Conservation (phyloP, 306 rosid species). For the Vachellia collinsii region DNA sequence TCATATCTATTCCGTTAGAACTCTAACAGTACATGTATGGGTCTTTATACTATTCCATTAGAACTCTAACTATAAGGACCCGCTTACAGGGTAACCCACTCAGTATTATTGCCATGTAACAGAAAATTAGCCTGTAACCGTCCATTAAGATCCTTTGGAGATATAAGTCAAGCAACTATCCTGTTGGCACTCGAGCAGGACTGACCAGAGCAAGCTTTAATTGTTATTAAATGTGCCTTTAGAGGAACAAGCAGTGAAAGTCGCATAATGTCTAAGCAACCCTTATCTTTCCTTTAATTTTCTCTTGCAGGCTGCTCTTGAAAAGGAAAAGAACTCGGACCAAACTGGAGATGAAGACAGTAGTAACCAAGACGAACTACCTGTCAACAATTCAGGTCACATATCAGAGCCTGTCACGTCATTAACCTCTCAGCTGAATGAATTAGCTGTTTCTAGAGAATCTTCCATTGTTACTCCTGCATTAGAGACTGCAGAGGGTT, state of each 20-base stretch:
- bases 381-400: conserved; percentile 25
- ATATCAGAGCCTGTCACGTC: conserved; percentile 47
- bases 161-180: background rate
- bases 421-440: conserved; percentile 61
- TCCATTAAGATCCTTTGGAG: background rate
- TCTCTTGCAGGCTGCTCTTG: conserved; percentile 72
- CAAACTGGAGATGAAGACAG: conserved; percentile 46
- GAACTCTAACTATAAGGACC: too few relatives aligned
- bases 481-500: conserved; percentile 52
- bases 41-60: too few relatives aligned
- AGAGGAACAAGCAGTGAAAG: background rate
- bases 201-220: background rate
- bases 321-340: conserved; percentile 58
- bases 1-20: too few relatives aligned
- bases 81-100: too few relatives aligned
- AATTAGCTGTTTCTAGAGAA: conserved; percentile 64
- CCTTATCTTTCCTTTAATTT: conserved; percentile 7
- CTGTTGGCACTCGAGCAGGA: conserved; percentile 11
- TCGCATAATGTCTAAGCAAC: background rate
- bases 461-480: conserved; percentile 48
- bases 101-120: too few relatives aligned
- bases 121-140: background rate
- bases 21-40: too few relatives aligned
- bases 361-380: conserved; percentile 37
- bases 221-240: background rate